Evolutionary conservation across 2,329 filamentous ascomycete genomes (phyloP).

Genomic region (Pestalotiopsis sp.): DNA sequence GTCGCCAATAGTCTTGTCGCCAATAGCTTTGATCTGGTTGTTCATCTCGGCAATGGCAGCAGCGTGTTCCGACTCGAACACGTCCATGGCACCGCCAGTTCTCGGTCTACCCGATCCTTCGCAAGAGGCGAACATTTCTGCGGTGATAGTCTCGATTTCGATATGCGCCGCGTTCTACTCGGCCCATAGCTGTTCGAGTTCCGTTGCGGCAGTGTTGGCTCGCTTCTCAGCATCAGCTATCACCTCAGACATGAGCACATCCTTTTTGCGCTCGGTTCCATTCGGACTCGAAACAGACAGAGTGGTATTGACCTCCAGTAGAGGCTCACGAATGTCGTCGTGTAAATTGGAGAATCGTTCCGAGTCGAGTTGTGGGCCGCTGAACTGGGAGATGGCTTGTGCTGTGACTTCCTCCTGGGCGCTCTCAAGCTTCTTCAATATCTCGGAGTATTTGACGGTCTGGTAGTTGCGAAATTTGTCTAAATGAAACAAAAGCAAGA

Average conservation of each 20-base stretch:
- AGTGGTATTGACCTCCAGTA: constrained; percentile 22
- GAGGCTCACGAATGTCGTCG: constrained; percentile 18
- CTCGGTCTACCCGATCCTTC: constrained; percentile 8
- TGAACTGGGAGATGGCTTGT: constrained; percentile 18
- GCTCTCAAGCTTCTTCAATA: constrained; percentile 20
- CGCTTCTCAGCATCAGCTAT: constrained; percentile 12
- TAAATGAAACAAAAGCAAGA: constrained; percentile 1
- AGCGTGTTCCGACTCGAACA: constrained; percentile 21
- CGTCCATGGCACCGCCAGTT: constrained; percentile 16
- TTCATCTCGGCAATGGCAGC: constrained; percentile 19
- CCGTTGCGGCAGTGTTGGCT: constrained; percentile 10
- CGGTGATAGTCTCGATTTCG: constrained; percentile 23
- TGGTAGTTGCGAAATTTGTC: constrained; percentile 26
- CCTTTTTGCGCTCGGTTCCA: constrained; percentile 17
- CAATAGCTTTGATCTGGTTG: constrained; percentile 22
- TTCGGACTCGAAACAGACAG: constrained; percentile 18
- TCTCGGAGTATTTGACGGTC: constrained; percentile 25
- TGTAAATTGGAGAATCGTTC: constrained; percentile 16
- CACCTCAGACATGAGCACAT: constrained; percentile 7
- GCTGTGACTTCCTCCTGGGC: constrained; percentile 17
- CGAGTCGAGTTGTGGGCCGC: constrained; percentile 16
- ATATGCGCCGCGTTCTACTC: constrained; percentile 24
- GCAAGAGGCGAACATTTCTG: constrained; percentile 8
- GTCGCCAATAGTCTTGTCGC: constrained; percentile 28
- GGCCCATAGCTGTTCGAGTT: constrained; percentile 25